These are phyloP conservation scores for Begonia peltatifolia DNA, from an alignment of 306 rosid species.

Conservation along the genomic window DNA sequence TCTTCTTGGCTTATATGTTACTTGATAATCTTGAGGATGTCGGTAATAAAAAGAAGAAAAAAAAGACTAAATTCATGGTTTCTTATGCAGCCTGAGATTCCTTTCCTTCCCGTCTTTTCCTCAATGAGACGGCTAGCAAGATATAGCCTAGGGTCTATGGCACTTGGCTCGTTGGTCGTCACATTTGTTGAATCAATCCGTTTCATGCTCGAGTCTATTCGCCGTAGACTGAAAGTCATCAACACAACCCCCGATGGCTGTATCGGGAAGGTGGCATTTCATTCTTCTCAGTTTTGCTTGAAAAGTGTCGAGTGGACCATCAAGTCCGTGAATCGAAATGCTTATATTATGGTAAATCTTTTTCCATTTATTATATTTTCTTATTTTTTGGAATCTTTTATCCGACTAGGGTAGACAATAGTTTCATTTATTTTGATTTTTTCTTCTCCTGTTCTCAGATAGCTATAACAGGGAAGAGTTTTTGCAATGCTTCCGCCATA, in stretches of 20 bases:
- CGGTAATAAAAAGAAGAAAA: too few species aligned
- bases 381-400: neutral
- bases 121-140: slow-evolving; percentile 70
- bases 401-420: neutral
- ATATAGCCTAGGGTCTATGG: slow-evolving; percentile 83
- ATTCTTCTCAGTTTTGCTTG: slow-evolving; percentile 44
- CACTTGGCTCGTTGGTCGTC: slow-evolving; percentile 78
- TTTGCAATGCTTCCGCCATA: slow-evolving; percentile 60
- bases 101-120: slow-evolving; percentile 87
- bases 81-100: slow-evolving; percentile 71
- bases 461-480: slow-evolving; percentile 85
- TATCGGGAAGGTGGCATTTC: slow-evolving; percentile 49
- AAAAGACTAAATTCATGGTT: neutral
- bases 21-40: too few species aligned
- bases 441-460: slow-evolving; percentile 26
- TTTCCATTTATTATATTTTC: neutral
- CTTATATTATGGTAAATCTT: slow-evolving; percentile 74
- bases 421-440: slow-evolving; percentile 1
- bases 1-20: too few species aligned
- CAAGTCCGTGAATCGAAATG: slow-evolving; percentile 88
- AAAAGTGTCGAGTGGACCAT: slow-evolving; percentile 77
- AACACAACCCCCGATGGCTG: slow-evolving; percentile 39
- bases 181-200: slow-evolving; percentile 87
- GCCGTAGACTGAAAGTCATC: slow-evolving; percentile 63
- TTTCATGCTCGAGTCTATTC: slow-evolving; percentile 78